Base-by-base conservation (phyloP, 169 alveolate genomes). In the Plasmodium malariae region DNA sequence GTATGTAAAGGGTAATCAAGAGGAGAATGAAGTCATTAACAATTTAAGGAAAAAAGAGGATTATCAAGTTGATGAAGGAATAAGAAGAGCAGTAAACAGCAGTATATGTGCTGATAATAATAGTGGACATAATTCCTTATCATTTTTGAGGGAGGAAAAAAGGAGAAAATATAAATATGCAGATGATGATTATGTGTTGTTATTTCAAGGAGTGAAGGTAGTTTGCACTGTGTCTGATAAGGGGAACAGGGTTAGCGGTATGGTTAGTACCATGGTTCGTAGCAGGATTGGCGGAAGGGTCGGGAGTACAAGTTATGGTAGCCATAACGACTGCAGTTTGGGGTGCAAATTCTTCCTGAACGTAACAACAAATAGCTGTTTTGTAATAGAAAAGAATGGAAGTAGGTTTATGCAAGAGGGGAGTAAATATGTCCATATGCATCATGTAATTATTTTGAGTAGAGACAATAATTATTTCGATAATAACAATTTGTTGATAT, bases 151-250 rank as follows among this genome's bases (percentile, higher is more conserved):
- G 14, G 45, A 45, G n/a, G 59, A 76, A 36, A 40, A 26, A 55
- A n/a, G 17, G 19, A n/a, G 17, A 26, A 62, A 76, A 14, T 24
- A 45, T 26, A 30, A 12, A 37, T 6, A 45, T 24, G 0, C 26
- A 24, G 89, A 76, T n/a, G 89, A 76, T 45, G 68, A 76, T 36
- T 76, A 76, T 37, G 26, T 67, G 11, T 45, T 76, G 54, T 45
- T 55, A 5, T 43, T 76, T 28, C 45, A 62, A 62, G 32, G 62
- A 34, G 67, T 43, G 0, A 67, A 76, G 62, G 40, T 76, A 17
- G 9, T 76, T 21, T 76, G 21, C 24, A 76, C 78, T 68, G 19
- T 68, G 1, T 19, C 26, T 14, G 78, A 55, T 14, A n/a, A n/a
- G n/a, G n/a, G n/a, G n/a, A n/a, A n/a, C n/a, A n/a, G n/a, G n/a